These are phyloP conservation scores for Calocybe indica DNA, from an alignment of 768 basidiomycete species.

Conservation along the genomic window DNA sequence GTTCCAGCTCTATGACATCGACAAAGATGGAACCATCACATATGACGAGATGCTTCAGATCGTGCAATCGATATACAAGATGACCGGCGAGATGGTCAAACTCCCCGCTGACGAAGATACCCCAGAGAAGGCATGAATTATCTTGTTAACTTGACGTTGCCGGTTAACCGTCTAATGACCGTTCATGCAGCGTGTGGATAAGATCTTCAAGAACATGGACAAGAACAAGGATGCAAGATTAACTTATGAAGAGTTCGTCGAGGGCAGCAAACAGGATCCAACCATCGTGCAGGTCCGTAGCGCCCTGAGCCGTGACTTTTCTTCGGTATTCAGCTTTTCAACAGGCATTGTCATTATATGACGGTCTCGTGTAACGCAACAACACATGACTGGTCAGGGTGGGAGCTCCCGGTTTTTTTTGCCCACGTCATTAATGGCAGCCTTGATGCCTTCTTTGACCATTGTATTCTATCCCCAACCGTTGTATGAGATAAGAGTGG, in stretches of 20 bases:
- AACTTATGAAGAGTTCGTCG: slow-evolving; percentile 96
- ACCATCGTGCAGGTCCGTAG: slow-evolving; percentile 87
- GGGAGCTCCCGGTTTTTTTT: neutral
- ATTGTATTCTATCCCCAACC: too few relatives aligned
- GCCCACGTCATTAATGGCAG: neutral
- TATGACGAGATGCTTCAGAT: slow-evolving; percentile 99
- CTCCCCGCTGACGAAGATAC: slow-evolving; percentile 98
- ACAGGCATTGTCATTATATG: slow-evolving; percentile 91
- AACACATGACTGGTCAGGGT: neutral
- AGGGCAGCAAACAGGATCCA: slow-evolving; percentile 97
- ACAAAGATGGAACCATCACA: slow-evolving; percentile 96
- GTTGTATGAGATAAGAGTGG: too few relatives aligned
- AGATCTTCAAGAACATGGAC: slow-evolving; percentile 99
- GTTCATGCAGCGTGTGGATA: slow-evolving; percentile 80
- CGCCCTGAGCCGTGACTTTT: neutral
- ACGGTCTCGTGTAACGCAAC: slow-evolving; percentile 72
- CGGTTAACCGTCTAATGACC: slow-evolving; percentile 8
- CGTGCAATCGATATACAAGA: slow-evolving; percentile 97
- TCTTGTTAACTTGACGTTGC: slow-evolving; percentile 1
- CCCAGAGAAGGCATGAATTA: slow-evolving; percentile 81
- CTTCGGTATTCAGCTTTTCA: slow-evolving; percentile 5
- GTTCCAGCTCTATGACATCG: slow-evolving; percentile 98
- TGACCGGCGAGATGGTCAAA: slow-evolving; percentile 99
- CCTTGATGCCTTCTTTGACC: too few relatives aligned
- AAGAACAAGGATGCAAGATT: slow-evolving; percentile 88